Percentiles rank a stretch among this genome's conserved stretches.
Evolutionary conservation across 495 filamentous ascomycete genomes (phyloP).

Genomic region (Podospora bellae-mahoneyi): DNA sequence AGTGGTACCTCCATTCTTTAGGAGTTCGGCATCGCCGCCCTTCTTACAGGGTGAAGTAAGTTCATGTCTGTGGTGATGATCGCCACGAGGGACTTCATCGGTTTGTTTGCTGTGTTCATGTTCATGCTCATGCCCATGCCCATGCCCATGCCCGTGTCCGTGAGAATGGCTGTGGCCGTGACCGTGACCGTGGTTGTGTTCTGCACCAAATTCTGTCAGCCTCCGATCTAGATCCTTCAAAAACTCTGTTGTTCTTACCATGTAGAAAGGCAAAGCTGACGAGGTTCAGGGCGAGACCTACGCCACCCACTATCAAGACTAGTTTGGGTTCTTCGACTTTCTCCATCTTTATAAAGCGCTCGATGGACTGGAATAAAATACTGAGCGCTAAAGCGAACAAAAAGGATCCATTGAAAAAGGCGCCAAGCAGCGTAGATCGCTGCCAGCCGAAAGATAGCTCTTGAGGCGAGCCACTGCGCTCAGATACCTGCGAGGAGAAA

Average conservation of each 20-base stretch:
- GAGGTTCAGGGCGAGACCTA: slow-evolving; percentile 79
- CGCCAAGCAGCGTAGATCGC: slow-evolving; percentile 84
- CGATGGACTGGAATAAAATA: slow-evolving; percentile 88
- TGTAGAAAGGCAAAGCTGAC: slow-evolving; percentile 79
- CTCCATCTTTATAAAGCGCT: slow-evolving; percentile 64
- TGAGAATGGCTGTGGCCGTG: slow-evolving; percentile 32
- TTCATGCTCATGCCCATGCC: neutral
- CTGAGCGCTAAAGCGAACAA: slow-evolving; percentile 85
- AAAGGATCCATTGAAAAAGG: slow-evolving; percentile 95
- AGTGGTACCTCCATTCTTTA: neutral
- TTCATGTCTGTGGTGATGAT: neutral
- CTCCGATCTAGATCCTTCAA: neutral
- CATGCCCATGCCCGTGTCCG: slow-evolving; percentile 20
- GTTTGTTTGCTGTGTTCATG: neutral
- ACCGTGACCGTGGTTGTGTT: slow-evolving; percentile 28
- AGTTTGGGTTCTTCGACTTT: slow-evolving; percentile 66
- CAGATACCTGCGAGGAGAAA: slow-evolving; percentile 37
- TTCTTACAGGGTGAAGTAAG: neutral
- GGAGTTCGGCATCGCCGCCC: neutral
- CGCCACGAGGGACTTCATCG: neutral
- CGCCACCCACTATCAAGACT: slow-evolving; percentile 76
- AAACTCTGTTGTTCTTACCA: slow-evolving; percentile 46
- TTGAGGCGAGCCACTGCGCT: slow-evolving; percentile 38
- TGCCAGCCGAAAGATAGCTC: slow-evolving; percentile 68
- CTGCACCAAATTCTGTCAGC: neutral